Evolutionary conservation across 2,329 filamentous ascomycete genomes (phyloP).

Genomic region (Diaporthe eres): DNA sequence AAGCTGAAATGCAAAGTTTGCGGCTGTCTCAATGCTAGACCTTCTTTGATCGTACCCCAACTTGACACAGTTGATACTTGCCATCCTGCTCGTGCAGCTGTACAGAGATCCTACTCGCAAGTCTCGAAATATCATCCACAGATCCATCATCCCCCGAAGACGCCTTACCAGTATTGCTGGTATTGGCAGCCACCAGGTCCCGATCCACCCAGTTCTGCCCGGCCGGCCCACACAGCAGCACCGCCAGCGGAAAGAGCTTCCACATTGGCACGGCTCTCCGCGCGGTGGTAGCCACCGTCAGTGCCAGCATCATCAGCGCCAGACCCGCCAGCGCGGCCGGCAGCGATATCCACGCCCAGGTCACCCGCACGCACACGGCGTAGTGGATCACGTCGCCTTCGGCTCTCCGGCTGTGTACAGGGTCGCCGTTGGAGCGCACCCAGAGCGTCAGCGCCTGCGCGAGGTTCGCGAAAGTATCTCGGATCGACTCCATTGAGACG

Average conservation of each 20-base stretch:
- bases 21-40: neutral
- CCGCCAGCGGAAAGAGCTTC: slow-evolving; percentile 27
- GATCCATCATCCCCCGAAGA: neutral
- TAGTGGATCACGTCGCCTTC: slow-evolving; percentile 5
- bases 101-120: neutral
- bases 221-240: slow-evolving; percentile 13
- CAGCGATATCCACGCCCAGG: slow-evolving; percentile 29
- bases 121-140: neutral
- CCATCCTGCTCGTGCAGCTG: neutral
- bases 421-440: neutral
- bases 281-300: slow-evolving; percentile 1
- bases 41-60: neutral
- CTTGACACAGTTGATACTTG: neutral
- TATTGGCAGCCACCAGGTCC: neutral
- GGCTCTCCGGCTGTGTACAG: neutral
- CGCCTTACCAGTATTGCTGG: neutral
- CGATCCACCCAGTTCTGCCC: slow-evolving; percentile 21
- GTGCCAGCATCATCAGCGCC: neutral
- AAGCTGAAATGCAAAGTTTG: too few relatives aligned
- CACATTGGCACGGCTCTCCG: slow-evolving; percentile 6
- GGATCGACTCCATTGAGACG: neutral
- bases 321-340: slow-evolving; percentile 10
- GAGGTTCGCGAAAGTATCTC: slow-evolving; percentile 8
- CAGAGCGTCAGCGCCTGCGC: slow-evolving; percentile 14
- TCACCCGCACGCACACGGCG: slow-evolving; percentile 27